Evolutionary conservation across 2,329 filamentous ascomycete genomes (phyloP).

Genomic region (Ceratocystis huliohia): DNA sequence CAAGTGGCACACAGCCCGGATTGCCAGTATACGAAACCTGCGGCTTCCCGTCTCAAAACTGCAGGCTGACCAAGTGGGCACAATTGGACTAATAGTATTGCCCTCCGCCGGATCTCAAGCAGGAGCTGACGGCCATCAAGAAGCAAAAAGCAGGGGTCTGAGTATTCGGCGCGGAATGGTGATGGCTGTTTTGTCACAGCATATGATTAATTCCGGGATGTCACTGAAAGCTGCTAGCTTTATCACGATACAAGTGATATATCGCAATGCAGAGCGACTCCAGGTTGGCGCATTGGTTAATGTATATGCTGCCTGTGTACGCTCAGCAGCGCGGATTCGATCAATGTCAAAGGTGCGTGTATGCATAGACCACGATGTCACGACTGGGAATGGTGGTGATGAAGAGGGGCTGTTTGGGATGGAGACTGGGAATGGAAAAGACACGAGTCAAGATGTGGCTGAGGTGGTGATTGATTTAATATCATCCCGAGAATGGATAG

Average conservation of each 20-base stretch:
- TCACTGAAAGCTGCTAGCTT: conserved; percentile 54
- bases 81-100: conserved; percentile 63
- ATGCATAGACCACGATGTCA: conserved; percentile 5
- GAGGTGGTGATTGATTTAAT: conserved; percentile 57
- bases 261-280: conserved; percentile 49
- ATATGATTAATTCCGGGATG: conserved; percentile 43
- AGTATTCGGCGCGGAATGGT: conserved; percentile 72
- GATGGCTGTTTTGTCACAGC: conserved; percentile 48
- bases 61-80: conserved; percentile 73
- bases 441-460: conserved; percentile 24
- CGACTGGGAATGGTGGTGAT: neutral
- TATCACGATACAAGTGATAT: conserved; percentile 58
- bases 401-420: conserved; percentile 18
- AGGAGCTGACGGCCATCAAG: conserved; percentile 25
- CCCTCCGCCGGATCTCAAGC: conserved; percentile 27
- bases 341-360: conserved; percentile 33
- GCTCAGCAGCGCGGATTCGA: conserved; percentile 64
- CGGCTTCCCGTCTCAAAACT: conserved; percentile 68
- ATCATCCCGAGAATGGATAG: conserved; percentile 58
- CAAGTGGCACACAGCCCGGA: conserved; percentile 68
- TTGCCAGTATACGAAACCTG: conserved; percentile 80
- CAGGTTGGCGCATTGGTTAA: conserved; percentile 59
- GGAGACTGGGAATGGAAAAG: conserved; percentile 23
- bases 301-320: conserved; percentile 75
- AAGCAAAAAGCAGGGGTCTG: conserved; percentile 25